These are phyloP conservation scores for Fagopyrum esculentum DNA, from an alignment of 148 eudicot genomes.

Conservation along the genomic window DNA sequence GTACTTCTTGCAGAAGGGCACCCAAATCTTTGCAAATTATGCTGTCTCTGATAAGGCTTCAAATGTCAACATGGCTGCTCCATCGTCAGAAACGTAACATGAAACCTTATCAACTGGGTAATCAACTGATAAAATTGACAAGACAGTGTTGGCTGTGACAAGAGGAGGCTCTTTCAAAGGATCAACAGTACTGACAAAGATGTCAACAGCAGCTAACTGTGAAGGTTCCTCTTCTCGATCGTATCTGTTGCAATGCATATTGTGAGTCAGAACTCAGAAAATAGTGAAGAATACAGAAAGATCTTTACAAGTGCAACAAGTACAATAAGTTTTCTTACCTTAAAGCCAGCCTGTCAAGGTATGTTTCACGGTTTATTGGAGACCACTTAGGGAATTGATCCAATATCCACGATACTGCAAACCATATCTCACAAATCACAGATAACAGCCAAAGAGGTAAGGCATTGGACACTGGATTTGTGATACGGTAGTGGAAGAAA, in stretches of 20 bases:
- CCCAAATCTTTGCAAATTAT: neutral
- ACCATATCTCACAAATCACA: constrained; percentile 11
- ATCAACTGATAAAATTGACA: constrained; percentile 2
- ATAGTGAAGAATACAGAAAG: neutral
- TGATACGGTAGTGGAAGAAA: constrained; percentile 59
- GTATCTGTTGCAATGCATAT: constrained; percentile 5
- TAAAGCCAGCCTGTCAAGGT: constrained; percentile 8
- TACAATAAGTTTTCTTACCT: neutral
- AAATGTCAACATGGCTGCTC: constrained; percentile 10
- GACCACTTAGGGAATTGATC: constrained; percentile 2
- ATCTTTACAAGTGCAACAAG: neutral
- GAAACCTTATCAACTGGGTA: constrained; percentile 10
- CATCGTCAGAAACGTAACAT: constrained; percentile 9
- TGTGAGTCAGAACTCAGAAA: neutral
- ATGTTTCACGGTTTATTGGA: constrained; percentile 8
- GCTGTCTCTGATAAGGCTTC: constrained; percentile 8
- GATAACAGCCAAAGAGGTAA: neutral
- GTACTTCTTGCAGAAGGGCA: constrained; percentile 5
- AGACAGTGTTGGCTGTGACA: constrained; percentile 10
- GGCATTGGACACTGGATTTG: constrained; percentile 47
- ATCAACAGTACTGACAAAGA: constrained; percentile 9
- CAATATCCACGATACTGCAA: constrained; percentile 11
- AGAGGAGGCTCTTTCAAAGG: constrained; percentile 10
- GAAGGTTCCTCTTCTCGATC: constrained; percentile 7
- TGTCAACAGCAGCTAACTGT: constrained; percentile 5